Percentiles rank a stretch among this genome's conserved stretches.
These are phyloP conservation scores for Aureobasidium sp. DNA, from an alignment of 2,329 filamentous ascomycete species.

Conservation along the genomic window DNA sequence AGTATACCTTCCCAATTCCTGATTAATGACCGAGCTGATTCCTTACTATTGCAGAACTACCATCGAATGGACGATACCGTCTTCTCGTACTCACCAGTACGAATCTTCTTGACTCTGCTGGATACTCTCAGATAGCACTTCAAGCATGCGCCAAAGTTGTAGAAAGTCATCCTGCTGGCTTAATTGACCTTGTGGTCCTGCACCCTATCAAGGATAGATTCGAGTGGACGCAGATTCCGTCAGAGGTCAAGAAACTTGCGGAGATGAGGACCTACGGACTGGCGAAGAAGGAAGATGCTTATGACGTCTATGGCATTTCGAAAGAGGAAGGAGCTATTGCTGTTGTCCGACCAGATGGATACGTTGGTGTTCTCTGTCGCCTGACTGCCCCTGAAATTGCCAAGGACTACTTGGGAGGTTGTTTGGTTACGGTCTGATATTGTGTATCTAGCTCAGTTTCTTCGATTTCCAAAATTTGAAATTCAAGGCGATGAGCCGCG, in stretches of 20 bases:
- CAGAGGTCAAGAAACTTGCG: constrained; percentile 15
- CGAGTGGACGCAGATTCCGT: constrained; percentile 20
- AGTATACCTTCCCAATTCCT: neutral
- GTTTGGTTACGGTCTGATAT: neutral
- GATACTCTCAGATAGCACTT: constrained; percentile 15
- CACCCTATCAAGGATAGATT: constrained; percentile 17
- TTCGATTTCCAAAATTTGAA: neutral
- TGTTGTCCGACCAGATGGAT: constrained; percentile 55
- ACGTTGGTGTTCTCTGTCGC: constrained; percentile 36
- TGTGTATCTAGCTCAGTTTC: neutral
- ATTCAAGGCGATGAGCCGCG: neutral
- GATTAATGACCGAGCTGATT: neutral
- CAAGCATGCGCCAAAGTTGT: constrained; percentile 16
- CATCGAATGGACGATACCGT: constrained; percentile 22
- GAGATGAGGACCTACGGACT: constrained; percentile 20
- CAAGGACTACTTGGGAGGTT: neutral
- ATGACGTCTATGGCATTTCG: constrained; percentile 52
- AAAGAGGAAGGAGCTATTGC: constrained; percentile 47
- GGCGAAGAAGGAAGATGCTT: constrained; percentile 25
- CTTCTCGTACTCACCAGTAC: constrained; percentile 19
- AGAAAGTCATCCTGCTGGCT: constrained; percentile 12
- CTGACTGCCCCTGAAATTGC: neutral
- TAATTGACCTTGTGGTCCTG: constrained; percentile 18
- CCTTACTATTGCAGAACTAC: constrained; percentile 16
- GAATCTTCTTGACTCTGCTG: constrained; percentile 17